phyloP scores from a whole-genome alignment of 352 stramenopile species.

The Globisporangium radiosum region DNA sequence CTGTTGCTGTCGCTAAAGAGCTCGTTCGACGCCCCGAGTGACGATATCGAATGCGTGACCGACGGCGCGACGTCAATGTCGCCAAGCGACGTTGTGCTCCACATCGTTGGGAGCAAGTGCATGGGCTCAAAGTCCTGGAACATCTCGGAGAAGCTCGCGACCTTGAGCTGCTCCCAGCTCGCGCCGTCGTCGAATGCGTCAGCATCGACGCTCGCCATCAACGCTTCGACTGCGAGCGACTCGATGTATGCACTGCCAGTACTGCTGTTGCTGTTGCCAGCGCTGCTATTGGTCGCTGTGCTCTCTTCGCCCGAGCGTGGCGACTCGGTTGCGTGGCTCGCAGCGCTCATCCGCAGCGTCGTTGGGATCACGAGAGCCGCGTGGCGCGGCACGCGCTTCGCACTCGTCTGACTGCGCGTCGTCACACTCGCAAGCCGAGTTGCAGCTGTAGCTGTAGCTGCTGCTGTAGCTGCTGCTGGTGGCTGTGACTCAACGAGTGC shows the following conservation, averaged over 20 bases:
- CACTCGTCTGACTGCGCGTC: conserved; percentile 11
- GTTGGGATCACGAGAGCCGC: conserved; percentile 7
- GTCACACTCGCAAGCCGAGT: neutral
- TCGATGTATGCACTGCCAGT: conserved; percentile 16
- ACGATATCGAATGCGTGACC: too few species aligned
- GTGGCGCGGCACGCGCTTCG: conserved; percentile 4
- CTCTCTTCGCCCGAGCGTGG: conserved; percentile 28
- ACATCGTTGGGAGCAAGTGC: conserved; percentile 29
- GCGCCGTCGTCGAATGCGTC: conserved; percentile 2
- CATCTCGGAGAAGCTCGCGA: conserved; percentile 30
- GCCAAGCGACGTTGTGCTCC: conserved; percentile 45
- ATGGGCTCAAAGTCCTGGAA: conserved; percentile 41
- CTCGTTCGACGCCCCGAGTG: conserved; percentile 15
- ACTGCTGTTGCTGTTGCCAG: neutral
- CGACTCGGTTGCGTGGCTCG: conserved; percentile 25
- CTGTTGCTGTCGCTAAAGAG: conserved; percentile 21
- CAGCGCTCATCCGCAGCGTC: conserved; percentile 1
- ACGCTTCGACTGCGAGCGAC: conserved; percentile 15
- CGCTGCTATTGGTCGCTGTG: neutral
- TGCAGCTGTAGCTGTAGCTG: neutral
- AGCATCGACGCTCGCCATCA: conserved; percentile 18
- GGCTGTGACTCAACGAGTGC: neutral
- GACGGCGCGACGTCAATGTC: conserved; percentile 12
- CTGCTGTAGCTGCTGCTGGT: neutral
- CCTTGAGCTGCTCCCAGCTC: conserved; percentile 18